Conservation (phyloP, 495 filamentous ascomycete genomes). For the Penicillium diatomitis region DNA sequence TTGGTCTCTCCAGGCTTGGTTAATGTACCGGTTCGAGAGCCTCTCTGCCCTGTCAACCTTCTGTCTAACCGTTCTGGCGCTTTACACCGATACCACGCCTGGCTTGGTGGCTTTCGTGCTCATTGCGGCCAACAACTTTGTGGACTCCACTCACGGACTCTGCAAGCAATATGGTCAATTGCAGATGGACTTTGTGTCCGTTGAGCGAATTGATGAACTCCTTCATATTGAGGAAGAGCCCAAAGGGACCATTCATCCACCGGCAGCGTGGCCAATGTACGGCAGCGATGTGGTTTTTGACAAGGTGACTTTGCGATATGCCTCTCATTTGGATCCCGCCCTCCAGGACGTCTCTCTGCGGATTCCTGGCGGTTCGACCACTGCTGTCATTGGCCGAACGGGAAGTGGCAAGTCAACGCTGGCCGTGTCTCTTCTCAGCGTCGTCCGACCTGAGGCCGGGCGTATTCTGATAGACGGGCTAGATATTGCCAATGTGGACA, state of each 20-base stretch:
- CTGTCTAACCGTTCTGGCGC: constrained; percentile 55
- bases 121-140: constrained; percentile 37
- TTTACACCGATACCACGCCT: constrained; percentile 58
- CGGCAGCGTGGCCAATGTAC: constrained; percentile 65
- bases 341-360: constrained; percentile 53
- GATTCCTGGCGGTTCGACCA: constrained; percentile 66
- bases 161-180: constrained; percentile 71
- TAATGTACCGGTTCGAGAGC: constrained; percentile 66
- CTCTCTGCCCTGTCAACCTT: constrained; percentile 65
- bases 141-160: constrained; percentile 58
- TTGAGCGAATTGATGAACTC: constrained; percentile 73
- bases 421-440: constrained; percentile 54
- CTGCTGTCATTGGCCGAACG: constrained; percentile 53
- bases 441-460: constrained; percentile 42
- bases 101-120: constrained; percentile 69
- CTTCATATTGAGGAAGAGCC: constrained; percentile 66
- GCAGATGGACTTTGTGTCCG: constrained; percentile 84
- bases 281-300: constrained; percentile 65
- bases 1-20: constrained; percentile 76
- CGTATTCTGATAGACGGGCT: constrained; percentile 51
- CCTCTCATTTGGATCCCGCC: constrained; percentile 62
- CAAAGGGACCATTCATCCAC: constrained; percentile 52
- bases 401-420: constrained; percentile 61
- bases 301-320: constrained; percentile 67
- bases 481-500: constrained; percentile 50